These are phyloP conservation scores for Penicillium verrucosum DNA, from an alignment of 2,329 filamentous ascomycete genomes.

Conservation along the genomic window DNA sequence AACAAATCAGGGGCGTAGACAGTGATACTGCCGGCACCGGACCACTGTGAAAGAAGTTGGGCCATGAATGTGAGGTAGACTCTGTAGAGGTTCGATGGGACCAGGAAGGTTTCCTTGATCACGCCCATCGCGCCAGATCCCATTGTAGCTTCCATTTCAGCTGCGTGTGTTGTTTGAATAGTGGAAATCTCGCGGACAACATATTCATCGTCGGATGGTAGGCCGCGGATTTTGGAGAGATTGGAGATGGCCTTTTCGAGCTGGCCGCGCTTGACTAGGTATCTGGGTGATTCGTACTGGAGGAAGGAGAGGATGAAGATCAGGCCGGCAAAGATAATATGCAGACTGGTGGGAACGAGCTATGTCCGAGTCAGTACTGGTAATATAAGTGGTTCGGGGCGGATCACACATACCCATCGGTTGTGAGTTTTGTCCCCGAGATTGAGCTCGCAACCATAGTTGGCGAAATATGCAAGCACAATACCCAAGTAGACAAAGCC, in stretches of 20 bases:
- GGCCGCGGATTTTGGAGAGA: slow-evolving; percentile 56
- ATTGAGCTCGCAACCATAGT: slow-evolving; percentile 59
- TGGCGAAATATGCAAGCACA: slow-evolving; percentile 74
- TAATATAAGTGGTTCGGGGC: background rate
- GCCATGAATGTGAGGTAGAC: slow-evolving; percentile 66
- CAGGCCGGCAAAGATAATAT: slow-evolving; percentile 72
- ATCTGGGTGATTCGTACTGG: slow-evolving; percentile 68
- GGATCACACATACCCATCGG: slow-evolving; percentile 49
- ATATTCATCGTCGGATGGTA: slow-evolving; percentile 59
- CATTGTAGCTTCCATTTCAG: slow-evolving; percentile 68
- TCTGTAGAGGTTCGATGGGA: slow-evolving; percentile 67
- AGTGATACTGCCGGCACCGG: slow-evolving; percentile 69
- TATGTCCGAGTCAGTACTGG: slow-evolving; percentile 13
- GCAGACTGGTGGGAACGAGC: slow-evolving; percentile 66
- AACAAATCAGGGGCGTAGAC: slow-evolving; percentile 75
- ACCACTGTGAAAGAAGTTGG: slow-evolving; percentile 73
- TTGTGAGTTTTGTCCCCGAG: slow-evolving; percentile 44
- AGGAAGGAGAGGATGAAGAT: slow-evolving; percentile 69
- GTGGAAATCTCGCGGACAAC: slow-evolving; percentile 59
- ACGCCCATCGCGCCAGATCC: slow-evolving; percentile 63
- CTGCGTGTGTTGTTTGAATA: slow-evolving; percentile 64
- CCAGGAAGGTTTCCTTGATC: slow-evolving; percentile 65
- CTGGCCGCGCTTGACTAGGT: slow-evolving; percentile 63
- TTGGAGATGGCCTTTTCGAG: slow-evolving; percentile 46
- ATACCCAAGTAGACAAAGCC: slow-evolving; percentile 67